These are phyloP conservation scores for Blumeriella jaapii DNA, from an alignment of 2,329 filamentous ascomycete species.

Conservation along the genomic window DNA sequence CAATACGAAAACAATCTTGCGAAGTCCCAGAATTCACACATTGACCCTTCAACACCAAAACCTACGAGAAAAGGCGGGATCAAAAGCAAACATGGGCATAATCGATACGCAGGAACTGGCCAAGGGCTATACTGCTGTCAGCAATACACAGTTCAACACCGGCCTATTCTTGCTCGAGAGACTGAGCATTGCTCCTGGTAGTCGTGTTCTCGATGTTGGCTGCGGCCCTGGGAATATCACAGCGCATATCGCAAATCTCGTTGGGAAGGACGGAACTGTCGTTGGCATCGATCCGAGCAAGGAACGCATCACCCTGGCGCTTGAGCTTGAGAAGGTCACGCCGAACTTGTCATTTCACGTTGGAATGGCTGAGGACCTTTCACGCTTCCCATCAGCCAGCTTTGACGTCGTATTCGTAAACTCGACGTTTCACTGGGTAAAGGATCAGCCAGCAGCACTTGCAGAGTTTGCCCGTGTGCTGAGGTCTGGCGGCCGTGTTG, in stretches of 20 bases:
- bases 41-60: too few species aligned
- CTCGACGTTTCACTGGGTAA: slow-evolving; percentile 10
- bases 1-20: too few species aligned
- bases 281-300: slow-evolving; percentile 8
- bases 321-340: not conserved
- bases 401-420: slow-evolving; percentile 10
- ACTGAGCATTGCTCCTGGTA: slow-evolving; percentile 1
- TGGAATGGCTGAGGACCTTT: slow-evolving; percentile 7
- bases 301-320: slow-evolving; percentile 7
- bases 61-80: not conserved
- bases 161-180: slow-evolving; percentile 6
- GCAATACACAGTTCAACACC: slow-evolving; percentile 6
- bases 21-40: too few species aligned
- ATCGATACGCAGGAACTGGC: slow-evolving; percentile 12
- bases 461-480: slow-evolving; percentile 8
- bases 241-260: slow-evolving; percentile 3
- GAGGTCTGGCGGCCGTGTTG: slow-evolving; percentile 6
- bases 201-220: slow-evolving; percentile 26
- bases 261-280: slow-evolving; percentile 2
- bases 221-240: slow-evolving; percentile 28
- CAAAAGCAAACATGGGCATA: slow-evolving; percentile 1
- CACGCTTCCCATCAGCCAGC: slow-evolving; percentile 1
- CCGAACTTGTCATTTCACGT: slow-evolving; percentile 5
- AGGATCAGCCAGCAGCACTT: slow-evolving; percentile 4
- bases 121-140: slow-evolving; percentile 10